Conservation (phyloP, 768 basidiomycete species). For the Mycena chlorophos region DNA sequence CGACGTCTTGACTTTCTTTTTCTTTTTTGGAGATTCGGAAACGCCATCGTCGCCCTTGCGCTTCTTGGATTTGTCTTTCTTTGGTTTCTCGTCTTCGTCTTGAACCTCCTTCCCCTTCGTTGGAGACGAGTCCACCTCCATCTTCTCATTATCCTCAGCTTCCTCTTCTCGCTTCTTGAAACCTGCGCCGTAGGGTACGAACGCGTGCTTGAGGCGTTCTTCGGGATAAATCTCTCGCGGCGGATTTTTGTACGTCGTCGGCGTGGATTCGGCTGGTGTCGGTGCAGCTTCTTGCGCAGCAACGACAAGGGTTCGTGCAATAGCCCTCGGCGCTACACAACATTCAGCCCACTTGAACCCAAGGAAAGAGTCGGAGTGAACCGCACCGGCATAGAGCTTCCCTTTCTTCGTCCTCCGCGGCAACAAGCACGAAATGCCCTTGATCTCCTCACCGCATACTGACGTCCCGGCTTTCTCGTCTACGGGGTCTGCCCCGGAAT, state of each 20-base stretch:
- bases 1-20: constrained; percentile 21
- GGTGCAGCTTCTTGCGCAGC: constrained; percentile 48
- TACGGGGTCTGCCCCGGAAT: no score
- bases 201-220: constrained; percentile 62
- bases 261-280: constrained; percentile 28
- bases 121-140: constrained; percentile 10
- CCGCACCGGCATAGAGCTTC: constrained; percentile 56
- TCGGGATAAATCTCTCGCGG: constrained; percentile 58
- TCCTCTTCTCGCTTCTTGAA: no score
- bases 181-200: constrained; percentile 60
- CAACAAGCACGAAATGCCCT: constrained; percentile 58
- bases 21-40: constrained; percentile 34
- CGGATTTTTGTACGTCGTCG: constrained; percentile 47
- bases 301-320: constrained; percentile 59
- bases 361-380: no score
- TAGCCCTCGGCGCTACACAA: constrained; percentile 54
- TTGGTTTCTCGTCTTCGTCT: constrained; percentile 30
- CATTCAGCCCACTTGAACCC: no score
- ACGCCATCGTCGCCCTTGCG: constrained; percentile 40
- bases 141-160: not conserved
- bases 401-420: constrained; percentile 64
- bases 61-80: constrained; percentile 48
- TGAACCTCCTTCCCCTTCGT: constrained; percentile 21
- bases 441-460: constrained; percentile 64
- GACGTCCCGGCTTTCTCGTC: constrained; percentile 29